A percentile compares a stretch with the other conserved stretches of the same genome.
phyloP scores from a whole-genome alignment of 2,329 filamentous ascomycete species.

The Fusarium pininemorale region DNA sequence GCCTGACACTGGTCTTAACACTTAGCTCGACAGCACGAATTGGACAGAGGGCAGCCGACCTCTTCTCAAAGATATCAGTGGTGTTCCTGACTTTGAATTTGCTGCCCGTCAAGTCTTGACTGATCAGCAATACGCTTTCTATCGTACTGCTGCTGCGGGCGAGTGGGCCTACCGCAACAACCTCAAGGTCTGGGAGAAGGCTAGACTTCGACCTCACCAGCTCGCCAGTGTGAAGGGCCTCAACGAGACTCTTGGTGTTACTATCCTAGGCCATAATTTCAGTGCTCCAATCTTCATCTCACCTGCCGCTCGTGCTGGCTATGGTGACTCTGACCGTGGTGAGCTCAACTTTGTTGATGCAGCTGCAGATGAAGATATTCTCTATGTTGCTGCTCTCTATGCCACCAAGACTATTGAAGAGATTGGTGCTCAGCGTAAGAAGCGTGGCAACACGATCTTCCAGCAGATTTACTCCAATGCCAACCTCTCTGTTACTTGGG shows the following conservation, averaged over 20 bases:
- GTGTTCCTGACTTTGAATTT: conserved; percentile 60
- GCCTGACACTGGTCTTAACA: conserved; percentile 48
- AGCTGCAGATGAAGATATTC: conserved; percentile 54
- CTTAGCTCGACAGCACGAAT: conserved; percentile 42
- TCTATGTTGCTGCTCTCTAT: conserved; percentile 53
- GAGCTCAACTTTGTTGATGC: conserved; percentile 60
- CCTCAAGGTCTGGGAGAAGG: conserved; percentile 58
- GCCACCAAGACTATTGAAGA: conserved; percentile 48
- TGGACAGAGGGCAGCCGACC: conserved; percentile 49
- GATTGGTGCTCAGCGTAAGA: conserved; percentile 41
- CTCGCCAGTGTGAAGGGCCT: conserved; percentile 46
- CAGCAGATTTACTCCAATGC: conserved; percentile 49
- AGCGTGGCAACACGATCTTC: conserved; percentile 44
- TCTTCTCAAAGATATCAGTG: conserved; percentile 43
- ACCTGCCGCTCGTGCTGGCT: conserved; percentile 55
- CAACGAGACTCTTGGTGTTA: conserved; percentile 50
- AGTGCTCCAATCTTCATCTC: conserved; percentile 60
- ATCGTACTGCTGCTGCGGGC: conserved; percentile 58
- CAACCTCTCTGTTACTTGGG: conserved; percentile 47
- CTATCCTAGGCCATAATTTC: conserved; percentile 58
- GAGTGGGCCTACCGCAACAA: conserved; percentile 63
- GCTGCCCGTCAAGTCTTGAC: conserved; percentile 56
- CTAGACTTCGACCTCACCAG: conserved; percentile 52
- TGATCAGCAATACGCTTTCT: conserved; percentile 56
- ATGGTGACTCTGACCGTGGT: conserved; percentile 52